Conservation (phyloP, 1,284 basidiomycete species). For the Lentinus polychrous region DNA sequence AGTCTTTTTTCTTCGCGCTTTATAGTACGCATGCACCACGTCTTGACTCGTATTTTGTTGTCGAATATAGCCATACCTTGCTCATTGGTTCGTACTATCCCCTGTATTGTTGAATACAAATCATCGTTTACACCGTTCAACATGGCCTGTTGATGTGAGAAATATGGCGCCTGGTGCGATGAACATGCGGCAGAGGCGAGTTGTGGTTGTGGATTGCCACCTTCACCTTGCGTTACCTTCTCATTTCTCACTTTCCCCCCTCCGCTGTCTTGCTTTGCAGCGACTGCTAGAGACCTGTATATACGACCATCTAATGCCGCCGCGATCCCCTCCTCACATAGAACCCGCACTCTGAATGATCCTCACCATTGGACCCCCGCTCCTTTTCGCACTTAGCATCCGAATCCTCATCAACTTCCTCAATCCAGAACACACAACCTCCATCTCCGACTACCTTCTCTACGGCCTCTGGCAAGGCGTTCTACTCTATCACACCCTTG, state of each 20-base stretch:
- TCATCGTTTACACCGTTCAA: no score
- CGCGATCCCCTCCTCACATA: constrained; percentile 13
- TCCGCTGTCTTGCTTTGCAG: no score
- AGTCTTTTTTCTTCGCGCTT: background rate
- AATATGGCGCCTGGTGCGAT: no score
- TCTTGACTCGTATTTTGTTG: constrained; percentile 2
- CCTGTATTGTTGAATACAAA: no score
- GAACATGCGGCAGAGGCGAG: no score
- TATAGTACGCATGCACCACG: constrained; percentile 14
- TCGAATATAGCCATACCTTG: no score
- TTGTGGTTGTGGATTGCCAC: no score
- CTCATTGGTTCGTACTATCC: no score
- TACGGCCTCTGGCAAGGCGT: constrained; percentile 70
- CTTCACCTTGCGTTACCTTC: no score
- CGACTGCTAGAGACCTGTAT: background rate
- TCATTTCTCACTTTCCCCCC: no score
- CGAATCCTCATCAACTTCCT: constrained; percentile 60
- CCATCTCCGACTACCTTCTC: constrained; percentile 54
- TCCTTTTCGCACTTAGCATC: constrained; percentile 53
- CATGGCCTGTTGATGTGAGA: no score
- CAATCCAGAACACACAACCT: constrained; percentile 26
- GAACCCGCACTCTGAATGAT: constrained; percentile 21
- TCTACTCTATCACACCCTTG: constrained; percentile 58
- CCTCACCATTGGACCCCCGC: constrained; percentile 36
- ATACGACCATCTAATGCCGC: constrained; percentile 16